Conservation (phyloP, 345 rosid species). For the Chamaenerion angustifolium region DNA sequence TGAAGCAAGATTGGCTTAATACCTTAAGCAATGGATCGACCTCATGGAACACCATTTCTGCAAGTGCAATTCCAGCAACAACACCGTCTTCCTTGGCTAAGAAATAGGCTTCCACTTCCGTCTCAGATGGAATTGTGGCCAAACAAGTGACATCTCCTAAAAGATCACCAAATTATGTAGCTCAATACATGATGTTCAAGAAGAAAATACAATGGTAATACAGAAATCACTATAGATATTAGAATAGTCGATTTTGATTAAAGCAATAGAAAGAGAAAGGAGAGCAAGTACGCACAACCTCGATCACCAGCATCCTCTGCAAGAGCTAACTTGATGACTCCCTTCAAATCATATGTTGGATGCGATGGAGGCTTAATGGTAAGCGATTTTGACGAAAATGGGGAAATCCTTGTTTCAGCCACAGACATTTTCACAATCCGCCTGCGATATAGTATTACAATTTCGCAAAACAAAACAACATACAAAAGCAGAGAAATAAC, state of each 20-base stretch:
- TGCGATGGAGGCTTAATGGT: constrained; percentile 73
- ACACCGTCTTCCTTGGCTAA: constrained; percentile 88
- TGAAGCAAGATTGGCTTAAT: background rate
- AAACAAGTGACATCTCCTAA: constrained; percentile 87
- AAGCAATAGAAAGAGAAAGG: background rate
- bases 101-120: constrained; percentile 89
- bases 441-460: constrained; percentile 14
- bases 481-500: constrained; percentile 8
- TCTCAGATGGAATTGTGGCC: constrained; percentile 74
- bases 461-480: background rate
- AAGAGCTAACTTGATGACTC: constrained; percentile 55
- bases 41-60: constrained; percentile 75
- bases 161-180: constrained; percentile 6
- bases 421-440: constrained; percentile 38
- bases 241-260: too few species aligned
- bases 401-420: constrained; percentile 13
- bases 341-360: constrained; percentile 78
- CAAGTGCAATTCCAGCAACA: constrained; percentile 68
- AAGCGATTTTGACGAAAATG: constrained; percentile 26
- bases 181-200: too few species aligned
- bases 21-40: constrained; percentile 85
- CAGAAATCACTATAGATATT: too few species aligned
- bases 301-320: constrained; percentile 86
- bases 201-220: background rate
- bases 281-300: constrained; percentile 29